phyloP scores from a whole-genome alignment of 345 rosid species.

The Murraya koenigii region DNA sequence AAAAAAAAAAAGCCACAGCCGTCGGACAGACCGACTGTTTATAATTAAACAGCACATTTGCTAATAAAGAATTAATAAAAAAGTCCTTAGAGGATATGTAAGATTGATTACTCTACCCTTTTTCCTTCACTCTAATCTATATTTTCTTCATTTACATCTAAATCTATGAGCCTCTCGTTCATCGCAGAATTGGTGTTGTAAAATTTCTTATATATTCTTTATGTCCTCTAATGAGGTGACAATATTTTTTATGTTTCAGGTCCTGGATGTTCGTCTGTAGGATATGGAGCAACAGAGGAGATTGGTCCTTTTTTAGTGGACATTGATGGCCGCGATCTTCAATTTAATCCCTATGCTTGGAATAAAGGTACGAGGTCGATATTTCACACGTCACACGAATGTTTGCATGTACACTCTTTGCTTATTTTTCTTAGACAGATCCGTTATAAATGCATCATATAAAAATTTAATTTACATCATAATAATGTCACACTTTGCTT shows the following conservation, averaged over 20 bases:
- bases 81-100: constrained; percentile 7
- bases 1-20: not conserved
- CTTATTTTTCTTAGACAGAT: constrained; percentile 6
- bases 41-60: constrained; percentile 1
- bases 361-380: constrained; percentile 49
- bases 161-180: constrained; percentile 17
- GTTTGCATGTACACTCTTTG: not conserved
- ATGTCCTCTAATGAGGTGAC: constrained; percentile 40
- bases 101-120: constrained; percentile 14
- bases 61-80: constrained; percentile 12
- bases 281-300: constrained; percentile 97
- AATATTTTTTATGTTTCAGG: constrained; percentile 58
- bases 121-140: constrained; percentile 7
- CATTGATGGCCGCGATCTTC: constrained; percentile 50
- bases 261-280: constrained; percentile 97
- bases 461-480: not conserved
- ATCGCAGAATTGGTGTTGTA: not conserved
- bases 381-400: constrained; percentile 3
- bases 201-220: constrained; percentile 4
- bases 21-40: not conserved
- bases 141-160: constrained; percentile 11
- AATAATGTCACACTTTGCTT: not conserved
- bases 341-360: constrained; percentile 75
- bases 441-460: not conserved
- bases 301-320: constrained; percentile 93